Evolutionary conservation across 257 asterid genomes (phyloP).

Genomic region (Salvia miltiorrhiza): DNA sequence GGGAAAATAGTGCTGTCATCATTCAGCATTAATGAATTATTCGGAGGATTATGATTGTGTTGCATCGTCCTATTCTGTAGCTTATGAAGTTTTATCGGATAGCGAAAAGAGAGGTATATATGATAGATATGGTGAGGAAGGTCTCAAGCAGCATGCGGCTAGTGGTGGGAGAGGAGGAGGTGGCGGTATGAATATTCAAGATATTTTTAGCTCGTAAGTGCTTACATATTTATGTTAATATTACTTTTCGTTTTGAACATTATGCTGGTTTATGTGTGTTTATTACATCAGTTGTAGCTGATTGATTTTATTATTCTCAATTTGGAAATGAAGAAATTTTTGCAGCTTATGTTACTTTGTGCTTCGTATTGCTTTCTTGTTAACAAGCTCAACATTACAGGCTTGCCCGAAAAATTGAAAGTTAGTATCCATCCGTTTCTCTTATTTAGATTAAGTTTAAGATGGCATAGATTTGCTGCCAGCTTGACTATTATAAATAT

Average conservation of each 20-base stretch:
- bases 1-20: not conserved
- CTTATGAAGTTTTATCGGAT: slow-evolving; percentile 87
- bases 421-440: not conserved
- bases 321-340: not conserved
- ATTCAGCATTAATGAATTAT: not conserved
- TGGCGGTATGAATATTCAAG: slow-evolving; percentile 88
- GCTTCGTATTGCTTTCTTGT: not conserved
- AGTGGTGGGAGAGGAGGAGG: slow-evolving; percentile 78
- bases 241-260: not conserved
- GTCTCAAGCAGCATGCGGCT: slow-evolving; percentile 90
- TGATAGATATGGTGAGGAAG: slow-evolving; percentile 86
- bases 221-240: not conserved
- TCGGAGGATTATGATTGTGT: slow-evolving; percentile 20
- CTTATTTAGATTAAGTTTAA: not conserved
- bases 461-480: not conserved
- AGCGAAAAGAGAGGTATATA: slow-evolving; percentile 80
- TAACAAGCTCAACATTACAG: not conserved
- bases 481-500: not conserved
- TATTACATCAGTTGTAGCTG: not conserved
- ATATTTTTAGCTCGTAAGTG: slow-evolving; percentile 80
- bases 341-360: not conserved
- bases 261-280: not conserved
- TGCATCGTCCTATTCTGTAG: slow-evolving; percentile 37
- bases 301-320: not conserved
- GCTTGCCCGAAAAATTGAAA: not conserved